Base-by-base conservation (phyloP, 2,329 filamentous ascomycete genomes). In the Fusarium beomiforme region DNA sequence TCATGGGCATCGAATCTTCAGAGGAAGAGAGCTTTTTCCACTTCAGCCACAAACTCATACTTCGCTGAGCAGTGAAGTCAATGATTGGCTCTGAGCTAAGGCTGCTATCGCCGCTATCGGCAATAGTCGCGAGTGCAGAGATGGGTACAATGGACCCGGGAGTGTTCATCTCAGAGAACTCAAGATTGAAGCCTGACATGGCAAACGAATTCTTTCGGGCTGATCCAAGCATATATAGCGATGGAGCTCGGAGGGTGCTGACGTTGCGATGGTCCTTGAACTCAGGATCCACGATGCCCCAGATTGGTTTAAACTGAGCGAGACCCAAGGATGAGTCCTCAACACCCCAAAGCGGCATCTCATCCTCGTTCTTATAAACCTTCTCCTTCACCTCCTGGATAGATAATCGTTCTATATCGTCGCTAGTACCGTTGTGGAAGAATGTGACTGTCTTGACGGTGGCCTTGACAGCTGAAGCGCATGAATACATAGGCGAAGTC, bases 391-490 rank as follows among this genome's bases (percentile, higher is more conserved):
- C 72, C 13, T 74, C 70, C 3, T 70, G 69, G 5, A 86, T 76
- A 3, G 68, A 69, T 0, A 86, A 72, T 5, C 75, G 75, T 13
- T 75, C 70, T 1, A 86, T 64, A 10, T 73, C 77, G 16, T 77
- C 70, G 8, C 34, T 60, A 0, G 82, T 84, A 5, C 80, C 81
- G 65, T 86, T 86, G 68, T 77, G 80, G 4, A 73, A 67, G 65
- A 87, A 85, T 0, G 75, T 74, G 10, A 85, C 83, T 0, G 80
- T 83, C 67, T 86, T 86, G 60, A 87, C 78, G 2, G 78, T 80
- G 5, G 84, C 84, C 51, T 81, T 81, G 6, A 81, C 67, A 0
- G 82, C 74, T 0, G 79, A 80, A 3, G 83, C 83, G 66, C 85
- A 87, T 1, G 78, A 77, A 62, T 85, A 85, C 1, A 86, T 60